Base-by-base conservation (phyloP, 2,329 filamentous ascomycete species). In the Paecilomyces formosus region DNA sequence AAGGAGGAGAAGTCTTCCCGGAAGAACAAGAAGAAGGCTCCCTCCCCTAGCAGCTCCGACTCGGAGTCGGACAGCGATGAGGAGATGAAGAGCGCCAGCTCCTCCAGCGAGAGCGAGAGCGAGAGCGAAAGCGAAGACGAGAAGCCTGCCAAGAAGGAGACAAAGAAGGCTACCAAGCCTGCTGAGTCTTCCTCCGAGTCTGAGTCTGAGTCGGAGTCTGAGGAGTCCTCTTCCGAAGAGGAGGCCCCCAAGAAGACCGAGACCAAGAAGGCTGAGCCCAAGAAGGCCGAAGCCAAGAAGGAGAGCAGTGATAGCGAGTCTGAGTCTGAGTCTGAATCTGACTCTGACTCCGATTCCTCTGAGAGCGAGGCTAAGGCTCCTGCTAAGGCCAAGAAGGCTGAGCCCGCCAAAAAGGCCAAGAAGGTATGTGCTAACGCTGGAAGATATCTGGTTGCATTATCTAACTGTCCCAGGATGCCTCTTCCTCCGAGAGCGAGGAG, bases 11-110 rank as follows among this genome's bases (percentile, higher is more conserved):
- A 78, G 70, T 60, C 72, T 65, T 57, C 69, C 53, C 67, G 73
- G 65, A 73, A 76, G 65, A 71, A 63, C 60, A 73, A 75, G 70
- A 78, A 78, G 72, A 76, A 76, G 68, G 74, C 71, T 58, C 71
- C 73, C 59, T 74, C 74, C 55, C 70, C 72, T 56, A 70, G 69
- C 54, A 73, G 70, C 61, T 68, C 64, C 7, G 71, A 70, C 54
- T 65, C 65, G 7, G 65, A 73, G 26, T 72, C 69, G 31, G 72
- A 74, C 31, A 73, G 71, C 60, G 73, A 75, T 60, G 71, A 74
- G 58, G 73, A 75, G 60, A 73, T 65, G 63, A 64, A 75, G 63
- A 66, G 58, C 62, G 66, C 66, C 54, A 68, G 67, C 53, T 69
- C 67, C 31, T 60, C 59, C 31, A 68, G 65, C 52, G 68, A 74